Conservation (phyloP, 2,329 filamentous ascomycete genomes). For the Hawksworthiomyces lignivorus region DNA sequence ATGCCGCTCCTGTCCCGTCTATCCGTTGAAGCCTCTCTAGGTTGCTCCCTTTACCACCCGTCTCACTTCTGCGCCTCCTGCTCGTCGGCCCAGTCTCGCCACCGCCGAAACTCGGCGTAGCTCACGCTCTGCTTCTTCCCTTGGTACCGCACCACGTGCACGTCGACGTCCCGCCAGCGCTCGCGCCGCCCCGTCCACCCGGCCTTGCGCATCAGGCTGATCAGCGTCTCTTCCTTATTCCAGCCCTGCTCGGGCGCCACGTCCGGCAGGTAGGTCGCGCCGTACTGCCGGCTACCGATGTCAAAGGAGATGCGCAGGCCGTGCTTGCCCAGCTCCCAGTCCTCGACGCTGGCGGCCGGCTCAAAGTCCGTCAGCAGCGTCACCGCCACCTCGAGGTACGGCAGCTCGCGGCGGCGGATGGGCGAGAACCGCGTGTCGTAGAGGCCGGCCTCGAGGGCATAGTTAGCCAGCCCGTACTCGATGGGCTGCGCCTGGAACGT, state of each 20-base stretch:
- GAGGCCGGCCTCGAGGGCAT: conserved; percentile 71
- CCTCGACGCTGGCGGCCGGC: conserved; percentile 60
- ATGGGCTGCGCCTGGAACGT: conserved; percentile 79
- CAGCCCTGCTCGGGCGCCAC: conserved; percentile 89
- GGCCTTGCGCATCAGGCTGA: conserved; percentile 88
- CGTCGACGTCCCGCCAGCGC: conserved; percentile 70
- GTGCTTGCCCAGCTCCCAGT: conserved; percentile 83
- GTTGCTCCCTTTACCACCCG: conserved; percentile 1
- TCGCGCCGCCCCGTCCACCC: conserved; percentile 80
- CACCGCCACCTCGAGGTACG: conserved; percentile 56
- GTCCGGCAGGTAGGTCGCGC: conserved; percentile 80
- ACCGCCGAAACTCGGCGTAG: conserved; percentile 70
- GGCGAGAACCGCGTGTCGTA: conserved; percentile 56
- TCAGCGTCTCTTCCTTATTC: conserved; percentile 85
- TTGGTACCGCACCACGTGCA: conserved; percentile 78
- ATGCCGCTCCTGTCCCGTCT: background rate
- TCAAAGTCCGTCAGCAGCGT: conserved; percentile 86
- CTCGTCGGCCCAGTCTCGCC: conserved; percentile 63
- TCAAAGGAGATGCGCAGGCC: conserved; percentile 81
- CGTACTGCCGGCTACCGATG: conserved; percentile 64
- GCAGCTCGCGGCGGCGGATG: conserved; percentile 45
- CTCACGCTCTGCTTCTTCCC: conserved; percentile 66
- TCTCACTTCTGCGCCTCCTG: conserved; percentile 8
- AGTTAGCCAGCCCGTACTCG: conserved; percentile 63
- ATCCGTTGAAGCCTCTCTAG: no score